Evolutionary conservation across 2,329 filamentous ascomycete genomes (phyloP).

Genomic region (Chalaropsis thielavioides): DNA sequence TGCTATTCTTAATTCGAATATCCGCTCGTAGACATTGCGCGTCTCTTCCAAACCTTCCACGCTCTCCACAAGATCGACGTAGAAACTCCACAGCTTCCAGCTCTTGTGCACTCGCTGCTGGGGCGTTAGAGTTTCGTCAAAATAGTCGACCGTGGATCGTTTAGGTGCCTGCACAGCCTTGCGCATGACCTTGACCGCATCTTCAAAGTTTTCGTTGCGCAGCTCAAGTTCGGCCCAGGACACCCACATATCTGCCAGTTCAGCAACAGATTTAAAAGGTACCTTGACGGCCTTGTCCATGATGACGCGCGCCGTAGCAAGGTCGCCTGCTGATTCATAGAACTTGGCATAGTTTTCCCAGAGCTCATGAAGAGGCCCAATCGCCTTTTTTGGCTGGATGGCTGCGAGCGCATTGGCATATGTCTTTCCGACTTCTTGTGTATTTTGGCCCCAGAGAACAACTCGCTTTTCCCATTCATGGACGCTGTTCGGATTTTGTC

Average conservation of each 20-base stretch:
- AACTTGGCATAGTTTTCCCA: slow-evolving; percentile 97
- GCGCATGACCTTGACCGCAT: slow-evolving; percentile 87
- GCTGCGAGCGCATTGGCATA: slow-evolving; percentile 90
- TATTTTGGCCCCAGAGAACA: slow-evolving; percentile 90
- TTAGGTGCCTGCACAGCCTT: slow-evolving; percentile 97
- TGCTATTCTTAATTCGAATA: slow-evolving; percentile 94
- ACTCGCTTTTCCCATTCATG: slow-evolving; percentile 95
- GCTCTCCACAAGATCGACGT: slow-evolving; percentile 93
- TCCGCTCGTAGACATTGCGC: slow-evolving; percentile 85
- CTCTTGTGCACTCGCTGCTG: slow-evolving; percentile 97
- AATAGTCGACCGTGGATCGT: slow-evolving; percentile 96
- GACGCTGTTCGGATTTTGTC: slow-evolving; percentile 94
- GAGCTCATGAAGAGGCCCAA: slow-evolving; percentile 83
- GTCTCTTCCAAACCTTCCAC: slow-evolving; percentile 85
- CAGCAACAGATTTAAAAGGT: slow-evolving; percentile 91
- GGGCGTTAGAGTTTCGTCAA: slow-evolving; percentile 83
- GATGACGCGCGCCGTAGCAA: slow-evolving; percentile 75
- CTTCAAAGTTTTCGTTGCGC: slow-evolving; percentile 88
- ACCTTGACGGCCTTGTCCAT: slow-evolving; percentile 98
- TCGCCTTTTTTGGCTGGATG: slow-evolving; percentile 84
- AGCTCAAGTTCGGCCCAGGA: slow-evolving; percentile 99
- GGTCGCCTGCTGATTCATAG: slow-evolving; percentile 76
- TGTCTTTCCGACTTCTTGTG: slow-evolving; percentile 77
- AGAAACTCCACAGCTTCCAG: slow-evolving; percentile 99
- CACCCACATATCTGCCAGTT: slow-evolving; percentile 96